Conservation (phyloP, 2,329 filamentous ascomycete species). For the Periconia macrospinosa region DNA sequence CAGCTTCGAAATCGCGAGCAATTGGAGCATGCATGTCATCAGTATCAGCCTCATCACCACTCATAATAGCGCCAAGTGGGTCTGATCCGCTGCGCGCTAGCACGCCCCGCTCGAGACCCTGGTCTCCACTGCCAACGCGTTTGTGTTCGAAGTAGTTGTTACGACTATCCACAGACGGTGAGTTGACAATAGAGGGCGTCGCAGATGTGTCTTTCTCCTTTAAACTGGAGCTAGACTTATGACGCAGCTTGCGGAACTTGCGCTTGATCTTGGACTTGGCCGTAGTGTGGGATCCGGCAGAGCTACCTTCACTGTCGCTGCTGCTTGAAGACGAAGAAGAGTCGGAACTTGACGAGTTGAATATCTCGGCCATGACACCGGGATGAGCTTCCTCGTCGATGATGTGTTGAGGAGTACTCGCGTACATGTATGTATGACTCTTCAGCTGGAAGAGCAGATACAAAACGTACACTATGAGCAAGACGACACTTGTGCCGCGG, state of each 20-base stretch:
- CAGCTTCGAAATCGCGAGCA: conserved; percentile 54
- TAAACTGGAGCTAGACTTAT: conserved; percentile 76
- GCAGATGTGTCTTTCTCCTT: conserved; percentile 65
- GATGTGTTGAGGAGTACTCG: conserved; percentile 86
- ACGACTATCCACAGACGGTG: conserved; percentile 46
- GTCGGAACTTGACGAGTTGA: conserved; percentile 67
- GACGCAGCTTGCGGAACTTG: conserved; percentile 71
- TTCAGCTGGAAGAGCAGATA: conserved; percentile 91
- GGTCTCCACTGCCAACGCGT: conserved; percentile 23
- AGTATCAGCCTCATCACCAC: conserved; percentile 58
- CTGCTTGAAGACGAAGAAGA: conserved; percentile 50
- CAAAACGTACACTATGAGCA: conserved; percentile 78
- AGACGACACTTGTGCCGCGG: conserved; percentile 83
- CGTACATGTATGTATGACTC: conserved; percentile 88
- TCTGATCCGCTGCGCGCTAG: conserved; percentile 4
- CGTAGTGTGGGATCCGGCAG: conserved; percentile 70
- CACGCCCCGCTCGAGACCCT: conserved; percentile 13
- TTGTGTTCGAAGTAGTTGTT: conserved; percentile 42
- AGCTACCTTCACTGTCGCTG: conserved; percentile 69
- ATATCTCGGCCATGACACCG: conserved; percentile 78
- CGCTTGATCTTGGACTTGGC: conserved; percentile 74
- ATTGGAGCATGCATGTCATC: conserved; percentile 48
- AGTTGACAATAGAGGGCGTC: conserved; percentile 48
- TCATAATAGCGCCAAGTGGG: conserved; percentile 47
- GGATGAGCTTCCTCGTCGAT: conserved; percentile 91